phyloP scores from a whole-genome alignment of 2,329 filamentous ascomycete species.

The Macrophomina phaseolina region DNA sequence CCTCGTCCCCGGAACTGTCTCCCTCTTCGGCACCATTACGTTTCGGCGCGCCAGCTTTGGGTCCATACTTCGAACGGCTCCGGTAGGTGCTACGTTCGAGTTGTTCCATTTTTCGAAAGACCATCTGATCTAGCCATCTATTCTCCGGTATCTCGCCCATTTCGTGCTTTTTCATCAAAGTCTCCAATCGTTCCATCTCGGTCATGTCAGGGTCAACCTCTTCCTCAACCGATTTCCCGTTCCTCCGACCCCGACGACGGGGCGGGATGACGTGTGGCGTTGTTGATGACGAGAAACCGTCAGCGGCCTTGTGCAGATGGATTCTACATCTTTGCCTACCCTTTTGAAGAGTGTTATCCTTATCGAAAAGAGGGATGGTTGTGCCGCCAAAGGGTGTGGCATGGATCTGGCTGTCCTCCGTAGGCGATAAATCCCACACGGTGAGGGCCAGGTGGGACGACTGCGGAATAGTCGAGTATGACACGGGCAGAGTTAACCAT shows the following conservation, averaged over 20 bases:
- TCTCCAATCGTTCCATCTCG: slow-evolving; percentile 88
- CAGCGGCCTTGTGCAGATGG: slow-evolving; percentile 80
- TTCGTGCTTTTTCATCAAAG: slow-evolving; percentile 94
- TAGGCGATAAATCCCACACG: slow-evolving; percentile 89
- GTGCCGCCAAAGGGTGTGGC: slow-evolving; percentile 93
- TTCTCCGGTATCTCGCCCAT: slow-evolving; percentile 94
- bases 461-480: slow-evolving; percentile 79
- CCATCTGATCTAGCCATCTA: slow-evolving; percentile 94
- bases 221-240: slow-evolving; percentile 55
- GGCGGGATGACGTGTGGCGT: slow-evolving; percentile 73
- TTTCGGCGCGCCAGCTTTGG: slow-evolving; percentile 47
- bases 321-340: slow-evolving; percentile 90
- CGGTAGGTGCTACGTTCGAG: slow-evolving; percentile 46
- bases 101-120: slow-evolving; percentile 89
- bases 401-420: slow-evolving; percentile 75
- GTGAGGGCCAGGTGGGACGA: slow-evolving; percentile 90
- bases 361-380: slow-evolving; percentile 89
- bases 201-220: slow-evolving; percentile 70
- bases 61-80: slow-evolving; percentile 30
- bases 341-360: slow-evolving; percentile 87
- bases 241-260: slow-evolving; percentile 58
- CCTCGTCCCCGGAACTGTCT: slow-evolving; percentile 45
- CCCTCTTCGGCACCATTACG: slow-evolving; percentile 33
- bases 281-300: slow-evolving; percentile 78
- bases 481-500: slow-evolving; percentile 88